Evolutionary conservation across 2,329 filamentous ascomycete species (phyloP).

Genomic region (Colletotrichum orchidophilum): DNA sequence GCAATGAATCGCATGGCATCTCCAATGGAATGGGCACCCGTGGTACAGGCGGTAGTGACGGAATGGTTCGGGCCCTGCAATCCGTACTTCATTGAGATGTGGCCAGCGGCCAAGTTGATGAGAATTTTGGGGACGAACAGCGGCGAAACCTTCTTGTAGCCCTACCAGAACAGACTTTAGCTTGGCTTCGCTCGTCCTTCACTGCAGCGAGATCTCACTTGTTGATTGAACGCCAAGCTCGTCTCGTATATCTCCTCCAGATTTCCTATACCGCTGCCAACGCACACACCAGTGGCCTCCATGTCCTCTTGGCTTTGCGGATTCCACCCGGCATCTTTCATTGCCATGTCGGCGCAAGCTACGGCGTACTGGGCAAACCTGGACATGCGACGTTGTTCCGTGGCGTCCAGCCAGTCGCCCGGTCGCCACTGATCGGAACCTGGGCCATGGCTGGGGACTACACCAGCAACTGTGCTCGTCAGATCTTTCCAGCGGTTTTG

Average conservation of each 20-base stretch:
- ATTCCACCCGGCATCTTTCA: slow-evolving; percentile 83
- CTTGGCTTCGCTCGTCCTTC: slow-evolving; percentile 20
- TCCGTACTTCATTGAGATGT: slow-evolving; percentile 91
- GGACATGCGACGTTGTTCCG: slow-evolving; percentile 82
- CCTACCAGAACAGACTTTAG: slow-evolving; percentile 58
- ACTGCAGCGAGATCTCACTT: slow-evolving; percentile 59
- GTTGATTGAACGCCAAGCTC: slow-evolving; percentile 77
- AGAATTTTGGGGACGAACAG: slow-evolving; percentile 92
- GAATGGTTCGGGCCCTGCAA: slow-evolving; percentile 93
- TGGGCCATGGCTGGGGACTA: slow-evolving; percentile 69
- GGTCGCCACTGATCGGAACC: slow-evolving; percentile 58
- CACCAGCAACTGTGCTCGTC: slow-evolving; percentile 85
- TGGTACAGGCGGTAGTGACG: slow-evolving; percentile 94
- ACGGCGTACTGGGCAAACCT: slow-evolving; percentile 91
- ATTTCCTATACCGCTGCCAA: slow-evolving; percentile 96
- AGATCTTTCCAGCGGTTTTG: slow-evolving; percentile 72
- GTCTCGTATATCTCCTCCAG: slow-evolving; percentile 90
- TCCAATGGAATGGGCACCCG: slow-evolving; percentile 92
- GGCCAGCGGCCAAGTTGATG: slow-evolving; percentile 94
- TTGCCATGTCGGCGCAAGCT: slow-evolving; percentile 85
- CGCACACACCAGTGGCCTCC: slow-evolving; percentile 86
- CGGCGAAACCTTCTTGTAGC: slow-evolving; percentile 92
- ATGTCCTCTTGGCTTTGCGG: slow-evolving; percentile 68
- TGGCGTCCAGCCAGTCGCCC: slow-evolving; percentile 61
- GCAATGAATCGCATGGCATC: slow-evolving; percentile 93